A percentile compares a stretch with the other conserved stretches of the same genome.
Evolutionary conservation across 129 eudicot species (phyloP).

Genomic region (Lactuca saligna): DNA sequence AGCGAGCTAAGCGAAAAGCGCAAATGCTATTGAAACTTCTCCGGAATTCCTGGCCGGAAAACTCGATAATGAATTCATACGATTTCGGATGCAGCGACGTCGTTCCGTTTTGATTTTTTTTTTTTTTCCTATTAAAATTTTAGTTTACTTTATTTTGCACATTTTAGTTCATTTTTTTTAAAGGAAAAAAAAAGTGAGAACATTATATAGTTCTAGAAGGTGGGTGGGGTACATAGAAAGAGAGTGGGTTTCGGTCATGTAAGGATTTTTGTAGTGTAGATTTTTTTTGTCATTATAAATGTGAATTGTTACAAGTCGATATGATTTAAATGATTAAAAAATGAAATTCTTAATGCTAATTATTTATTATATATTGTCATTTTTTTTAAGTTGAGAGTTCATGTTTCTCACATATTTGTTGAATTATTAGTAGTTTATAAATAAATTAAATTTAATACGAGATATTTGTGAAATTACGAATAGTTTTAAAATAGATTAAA

Average conservation of each 20-base stretch:
- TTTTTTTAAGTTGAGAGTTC: no score
- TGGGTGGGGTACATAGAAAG: constrained; percentile 30
- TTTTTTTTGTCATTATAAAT: constrained; percentile 2
- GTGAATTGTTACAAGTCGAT: not conserved
- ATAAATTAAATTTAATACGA: no score
- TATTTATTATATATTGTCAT: no score
- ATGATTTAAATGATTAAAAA: constrained; percentile 1
- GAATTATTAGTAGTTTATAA: no score
- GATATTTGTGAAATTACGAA: no score
- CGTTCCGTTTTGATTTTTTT: constrained; percentile 51
- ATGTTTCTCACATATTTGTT: no score
- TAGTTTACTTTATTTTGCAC: not conserved
- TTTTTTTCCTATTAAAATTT: not conserved
- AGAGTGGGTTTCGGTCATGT: constrained; percentile 29
- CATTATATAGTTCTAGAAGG: constrained; percentile 21
- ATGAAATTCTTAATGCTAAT: not conserved
- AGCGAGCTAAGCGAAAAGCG: constrained; percentile 84
- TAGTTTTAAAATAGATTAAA: no score
- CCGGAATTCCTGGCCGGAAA: constrained; percentile 86
- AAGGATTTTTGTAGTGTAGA: constrained; percentile 33
- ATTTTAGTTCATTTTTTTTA: constrained; percentile 18
- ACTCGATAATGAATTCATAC: constrained; percentile 57
- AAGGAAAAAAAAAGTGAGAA: constrained; percentile 1
- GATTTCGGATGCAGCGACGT: constrained; percentile 85
- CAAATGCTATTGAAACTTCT: constrained; percentile 82